Conservation (phyloP, 306 rosid species). For the Calophaca sinica region DNA sequence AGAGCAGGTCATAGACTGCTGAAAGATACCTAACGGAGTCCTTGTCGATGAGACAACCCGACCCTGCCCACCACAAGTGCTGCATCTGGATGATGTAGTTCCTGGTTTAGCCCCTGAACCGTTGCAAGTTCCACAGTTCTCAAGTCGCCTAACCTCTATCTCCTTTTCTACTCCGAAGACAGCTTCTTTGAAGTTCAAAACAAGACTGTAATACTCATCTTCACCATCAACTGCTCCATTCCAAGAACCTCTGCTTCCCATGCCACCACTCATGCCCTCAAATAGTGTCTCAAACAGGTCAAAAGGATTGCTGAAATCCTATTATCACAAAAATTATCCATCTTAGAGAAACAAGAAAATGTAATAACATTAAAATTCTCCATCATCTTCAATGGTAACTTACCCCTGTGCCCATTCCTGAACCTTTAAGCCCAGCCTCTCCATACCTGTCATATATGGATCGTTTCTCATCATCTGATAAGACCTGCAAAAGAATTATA, state of each 20-base stretch:
- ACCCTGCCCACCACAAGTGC: slow-evolving; percentile 98
- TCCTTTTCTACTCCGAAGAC: slow-evolving; percentile 96
- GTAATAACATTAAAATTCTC: slow-evolving; percentile 19
- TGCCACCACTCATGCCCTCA: slow-evolving; percentile 58
- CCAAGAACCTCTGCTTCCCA: slow-evolving; percentile 55
- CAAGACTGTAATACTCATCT: slow-evolving; percentile 83
- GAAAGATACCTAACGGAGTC: slow-evolving; percentile 96
- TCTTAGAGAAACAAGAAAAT: slow-evolving; percentile 34
- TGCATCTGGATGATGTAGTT: slow-evolving; percentile 78
- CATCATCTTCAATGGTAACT: slow-evolving; percentile 49
- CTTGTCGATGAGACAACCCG: slow-evolving; percentile 90
- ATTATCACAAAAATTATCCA: slow-evolving; percentile 31
- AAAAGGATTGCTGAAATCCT: slow-evolving; percentile 63
- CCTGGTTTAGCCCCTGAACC: slow-evolving; percentile 99
- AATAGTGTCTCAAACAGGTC: slow-evolving; percentile 60
- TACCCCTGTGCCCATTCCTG: slow-evolving; percentile 89
- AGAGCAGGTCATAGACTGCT: slow-evolving; percentile 98
- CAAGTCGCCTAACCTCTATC: slow-evolving; percentile 85
- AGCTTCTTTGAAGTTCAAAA: slow-evolving; percentile 93
- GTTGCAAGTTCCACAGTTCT: slow-evolving; percentile 89
- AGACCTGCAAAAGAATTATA: slow-evolving; percentile 67
- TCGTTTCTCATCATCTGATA: slow-evolving; percentile 94
- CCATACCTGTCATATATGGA: slow-evolving; percentile 90
- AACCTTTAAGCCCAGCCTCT: slow-evolving; percentile 97
- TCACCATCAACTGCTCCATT: slow-evolving; percentile 60